Base-by-base conservation (phyloP, 305 asterid species). In the Fraxinus baroniana region DNA sequence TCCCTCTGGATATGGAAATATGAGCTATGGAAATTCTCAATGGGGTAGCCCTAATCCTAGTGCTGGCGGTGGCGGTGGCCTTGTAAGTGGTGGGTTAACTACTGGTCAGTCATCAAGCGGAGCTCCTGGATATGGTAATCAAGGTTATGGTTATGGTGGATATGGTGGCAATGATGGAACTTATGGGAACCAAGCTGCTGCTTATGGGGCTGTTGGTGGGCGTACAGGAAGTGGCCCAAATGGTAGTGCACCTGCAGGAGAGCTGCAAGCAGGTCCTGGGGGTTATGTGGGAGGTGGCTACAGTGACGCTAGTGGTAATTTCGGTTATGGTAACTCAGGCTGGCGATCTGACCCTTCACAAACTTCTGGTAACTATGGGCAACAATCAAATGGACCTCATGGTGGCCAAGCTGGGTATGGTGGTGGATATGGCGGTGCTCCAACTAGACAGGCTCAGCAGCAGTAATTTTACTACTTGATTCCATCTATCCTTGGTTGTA, bases 141-240 rank as follows among this genome's bases (percentile, higher is more conserved):
- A 92, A 83, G 93, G 91, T 60, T 95, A 95, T 88, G 98, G 93
- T 46, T 95, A 92, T 83, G 93, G 98, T 77, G 97, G 93, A 66
- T 91, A 91, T 83, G 88, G 92, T 83, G 88, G 92, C 46, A 87
- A 60, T 85, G 98, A 91, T 78, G 98, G 94, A 74, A 84, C 85
- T 72, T 93, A 93, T 84, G 98, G 95, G 26, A 92, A 85, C 84
- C 77, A 72, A 72, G 77, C 77, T 17, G 46, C 77, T 72, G 77
- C 77, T 33, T 92, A 91, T 89, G 97, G 97, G 15, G 97, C 92
- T 81, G 88, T 89, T 62, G 93, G 94, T 84, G 97, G 95, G 13
- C 97, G 97, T 73, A 87, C 89, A 24, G 95, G 95, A 76, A 82
- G 89, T 83, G 94, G 91, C 41, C 94, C 89, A 13, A 93, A 88